These are phyloP conservation scores for Cymbidium sinense DNA, from an alignment of 106 monocot species.

Conservation along the genomic window DNA sequence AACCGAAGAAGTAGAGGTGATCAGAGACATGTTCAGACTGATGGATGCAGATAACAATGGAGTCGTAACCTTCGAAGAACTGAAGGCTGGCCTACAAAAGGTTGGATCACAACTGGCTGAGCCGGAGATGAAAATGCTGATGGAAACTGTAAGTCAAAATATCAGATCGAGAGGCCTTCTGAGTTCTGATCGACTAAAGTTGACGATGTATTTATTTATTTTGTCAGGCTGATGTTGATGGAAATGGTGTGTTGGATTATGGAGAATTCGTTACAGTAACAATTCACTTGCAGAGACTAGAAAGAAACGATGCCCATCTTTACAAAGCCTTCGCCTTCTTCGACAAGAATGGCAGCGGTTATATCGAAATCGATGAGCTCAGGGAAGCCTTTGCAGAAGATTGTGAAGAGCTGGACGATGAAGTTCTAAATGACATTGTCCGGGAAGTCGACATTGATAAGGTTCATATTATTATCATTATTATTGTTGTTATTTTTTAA, in stretches of 20 bases:
- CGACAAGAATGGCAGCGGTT: slow-evolving; percentile 1
- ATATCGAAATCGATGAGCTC: slow-evolving; percentile 7
- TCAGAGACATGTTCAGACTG: slow-evolving; percentile 57
- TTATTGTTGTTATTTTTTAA: no score
- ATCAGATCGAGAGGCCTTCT: no score
- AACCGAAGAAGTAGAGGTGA: slow-evolving; percentile 60
- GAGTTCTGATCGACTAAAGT: no score
- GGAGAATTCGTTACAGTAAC: slow-evolving; percentile 8
- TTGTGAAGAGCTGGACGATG: background rate
- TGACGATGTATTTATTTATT: background rate
- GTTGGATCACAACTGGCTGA: slow-evolving; percentile 60
- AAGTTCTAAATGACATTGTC: background rate
- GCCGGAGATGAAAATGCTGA: slow-evolving; percentile 66
- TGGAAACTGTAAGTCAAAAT: slow-evolving; percentile 79
- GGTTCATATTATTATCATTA: background rate
- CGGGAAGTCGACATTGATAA: slow-evolving; percentile 3
- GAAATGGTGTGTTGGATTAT: slow-evolving; percentile 2
- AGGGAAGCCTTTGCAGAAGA: background rate
- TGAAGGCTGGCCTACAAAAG: slow-evolving; percentile 62
- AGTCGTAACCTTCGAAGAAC: slow-evolving; percentile 66
- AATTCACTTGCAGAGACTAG: slow-evolving; percentile 4
- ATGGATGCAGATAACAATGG: slow-evolving; percentile 58
- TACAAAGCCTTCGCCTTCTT: slow-evolving; percentile 10
- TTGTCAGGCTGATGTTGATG: slow-evolving; percentile 13
- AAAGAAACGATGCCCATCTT: slow-evolving; percentile 8